Percentiles rank a stretch among this genome's conserved stretches.
Conservation (phyloP, 1,284 basidiomycete species). For the Vanrija sp. region DNA sequence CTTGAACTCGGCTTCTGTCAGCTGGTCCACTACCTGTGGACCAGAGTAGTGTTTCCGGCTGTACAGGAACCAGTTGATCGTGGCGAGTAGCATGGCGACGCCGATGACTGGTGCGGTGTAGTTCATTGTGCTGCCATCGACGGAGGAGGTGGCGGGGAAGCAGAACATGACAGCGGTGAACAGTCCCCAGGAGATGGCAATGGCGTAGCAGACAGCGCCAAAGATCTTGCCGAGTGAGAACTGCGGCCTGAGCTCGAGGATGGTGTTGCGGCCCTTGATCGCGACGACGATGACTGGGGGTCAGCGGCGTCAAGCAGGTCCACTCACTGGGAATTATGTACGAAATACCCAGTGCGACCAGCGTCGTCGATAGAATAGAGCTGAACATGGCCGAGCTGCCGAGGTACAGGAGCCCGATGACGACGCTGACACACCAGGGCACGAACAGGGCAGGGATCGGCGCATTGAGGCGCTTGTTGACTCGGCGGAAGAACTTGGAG, state of each 20-base stretch:
- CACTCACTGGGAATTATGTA: constrained; percentile 40
- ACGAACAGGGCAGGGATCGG: constrained; percentile 59
- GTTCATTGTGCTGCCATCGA: constrained; percentile 37
- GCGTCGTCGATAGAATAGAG: constrained; percentile 43
- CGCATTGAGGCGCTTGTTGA: constrained; percentile 50
- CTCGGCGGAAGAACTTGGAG: constrained; percentile 54
- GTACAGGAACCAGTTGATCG: constrained; percentile 24
- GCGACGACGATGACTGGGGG: constrained; percentile 42
- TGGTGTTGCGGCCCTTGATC: constrained; percentile 34
- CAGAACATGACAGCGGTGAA: constrained; percentile 50
- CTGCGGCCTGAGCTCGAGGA: constrained; percentile 23
- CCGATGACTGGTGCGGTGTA: constrained; percentile 32
- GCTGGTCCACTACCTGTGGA: constrained; percentile 9
- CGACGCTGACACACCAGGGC: constrained; percentile 51
- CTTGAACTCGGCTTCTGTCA: too few relatives aligned
- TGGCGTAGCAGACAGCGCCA: constrained; percentile 1
- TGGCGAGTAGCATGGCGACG: constrained; percentile 15
- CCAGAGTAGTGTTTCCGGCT: constrained; percentile 27
- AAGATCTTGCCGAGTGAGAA: constrained; percentile 17
- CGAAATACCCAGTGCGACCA: constrained; percentile 46
- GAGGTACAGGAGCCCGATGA: constrained; percentile 51
- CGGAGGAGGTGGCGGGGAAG: constrained; percentile 41
- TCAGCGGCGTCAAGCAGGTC: not conserved
- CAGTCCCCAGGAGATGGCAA: constrained; percentile 39
- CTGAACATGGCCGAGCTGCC: constrained; percentile 54